Evolutionary conservation across 345 rosid species (phyloP).

Genomic region (Ceriops tagal): DNA sequence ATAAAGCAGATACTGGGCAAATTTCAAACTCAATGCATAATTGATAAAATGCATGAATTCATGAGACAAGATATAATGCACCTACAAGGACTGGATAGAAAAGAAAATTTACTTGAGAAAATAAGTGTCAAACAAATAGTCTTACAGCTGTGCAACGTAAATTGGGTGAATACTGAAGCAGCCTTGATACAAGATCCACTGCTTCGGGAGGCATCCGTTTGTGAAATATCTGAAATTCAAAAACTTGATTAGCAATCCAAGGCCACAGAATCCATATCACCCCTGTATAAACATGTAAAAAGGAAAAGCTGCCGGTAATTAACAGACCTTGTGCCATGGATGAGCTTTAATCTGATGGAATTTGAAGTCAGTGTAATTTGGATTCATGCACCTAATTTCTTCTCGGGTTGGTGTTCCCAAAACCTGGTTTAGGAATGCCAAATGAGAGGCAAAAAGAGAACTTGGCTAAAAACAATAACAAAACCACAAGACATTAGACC

Average conservation of each 20-base stretch:
- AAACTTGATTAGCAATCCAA: neutral
- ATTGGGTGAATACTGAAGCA: constrained; percentile 26
- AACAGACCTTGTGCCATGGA: constrained; percentile 94
- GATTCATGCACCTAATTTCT: constrained; percentile 99
- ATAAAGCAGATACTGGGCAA: neutral
- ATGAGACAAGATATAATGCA: neutral
- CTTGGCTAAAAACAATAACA: neutral
- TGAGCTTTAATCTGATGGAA: constrained; percentile 99
- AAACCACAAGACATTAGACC: constrained; percentile 38
- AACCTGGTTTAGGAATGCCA: constrained; percentile 40
- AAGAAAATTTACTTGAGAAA: neutral
- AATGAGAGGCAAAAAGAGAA: neutral
- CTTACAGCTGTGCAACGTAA: constrained; percentile 26
- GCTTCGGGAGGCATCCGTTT: constrained; percentile 25
- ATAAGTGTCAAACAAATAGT: neutral
- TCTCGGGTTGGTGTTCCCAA: constrained; percentile 96
- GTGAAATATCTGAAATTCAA: constrained; percentile 20
- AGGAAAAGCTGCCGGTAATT: neutral
- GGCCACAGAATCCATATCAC: neutral
- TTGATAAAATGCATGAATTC: neutral
- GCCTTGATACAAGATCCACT: constrained; percentile 28
- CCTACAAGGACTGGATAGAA: neutral
- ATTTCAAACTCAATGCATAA: neutral
- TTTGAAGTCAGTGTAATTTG: constrained; percentile 90
- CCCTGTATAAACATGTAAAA: neutral